Evolutionary conservation across 2,329 filamentous ascomycete species (phyloP), one percentile per base, ranked within the genome.

Genomic region (Ploettnerulaceae sp.): DNA sequence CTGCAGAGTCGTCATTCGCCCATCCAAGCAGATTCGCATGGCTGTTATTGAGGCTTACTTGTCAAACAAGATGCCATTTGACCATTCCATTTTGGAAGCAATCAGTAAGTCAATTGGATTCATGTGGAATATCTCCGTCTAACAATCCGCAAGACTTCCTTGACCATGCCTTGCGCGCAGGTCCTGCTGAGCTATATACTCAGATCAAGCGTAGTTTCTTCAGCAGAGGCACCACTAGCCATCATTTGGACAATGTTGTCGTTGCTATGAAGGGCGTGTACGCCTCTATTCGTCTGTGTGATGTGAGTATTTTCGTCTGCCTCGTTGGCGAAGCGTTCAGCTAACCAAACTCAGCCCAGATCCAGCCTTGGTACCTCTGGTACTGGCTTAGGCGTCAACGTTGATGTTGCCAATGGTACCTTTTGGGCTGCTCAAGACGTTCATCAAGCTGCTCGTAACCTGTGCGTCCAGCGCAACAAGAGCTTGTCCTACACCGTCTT

Each of bases 261-360:
- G 81, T 89, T 60, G 88, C 89, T 0, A 82, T 88, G 70, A 95
- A 95, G 64, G 93, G 93, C 22, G 84, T 89, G 4, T 97, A 95
- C 59, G 81, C 89, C 7, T 89, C 90, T 0, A 82, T 96, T 41
- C 81, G 89, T 32, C 76, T 91, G 17, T 84, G 83, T 36, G 75
- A 87, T 51, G 74, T 76, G 65, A 64, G 47, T 34, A 20, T 40
- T 21, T 3, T 7, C 34, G 38, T n/a, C 41, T 32, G 24, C 17
- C 26, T 41, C n/a, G n/a, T n/a, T n/a, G n/a, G n/a, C n/a, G n/a
- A n/a, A n/a, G n/a, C n/a, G n/a, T 33, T 9, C 14, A 20, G 28
- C 51, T 56, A 42, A 56, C 29, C 21, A 15, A 12, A n/a, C 20
- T 3, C 31, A 59, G 56, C 54, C 54, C 20, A 52, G 1, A 36